These are phyloP conservation scores for Blastocystis sp. DNA, from an alignment of 352 stramenopile species.

Conservation along the genomic window DNA sequence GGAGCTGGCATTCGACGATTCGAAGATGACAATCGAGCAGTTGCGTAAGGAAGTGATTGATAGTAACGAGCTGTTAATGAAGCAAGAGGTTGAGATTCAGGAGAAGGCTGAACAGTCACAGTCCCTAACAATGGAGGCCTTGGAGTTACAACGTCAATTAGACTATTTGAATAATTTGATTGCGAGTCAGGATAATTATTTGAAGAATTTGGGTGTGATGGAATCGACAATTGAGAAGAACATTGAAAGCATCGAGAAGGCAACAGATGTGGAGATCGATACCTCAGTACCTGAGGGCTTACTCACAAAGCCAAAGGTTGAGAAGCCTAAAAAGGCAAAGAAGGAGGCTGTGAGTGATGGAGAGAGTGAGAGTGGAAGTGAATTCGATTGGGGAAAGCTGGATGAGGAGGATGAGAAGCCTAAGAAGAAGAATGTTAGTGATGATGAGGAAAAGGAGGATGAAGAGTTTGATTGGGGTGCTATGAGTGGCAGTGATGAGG, in stretches of 20 bases:
- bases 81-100: slow-evolving; percentile 67
- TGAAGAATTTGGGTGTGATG: slow-evolving; percentile 49
- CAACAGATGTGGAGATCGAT: slow-evolving; percentile 55
- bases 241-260: slow-evolving; percentile 53
- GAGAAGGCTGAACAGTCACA: slow-evolving; percentile 63
- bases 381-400: neutral
- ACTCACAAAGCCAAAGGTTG: neutral
- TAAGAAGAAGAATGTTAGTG: neutral
- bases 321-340: neutral
- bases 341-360: slow-evolving; percentile 1
- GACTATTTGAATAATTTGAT: slow-evolving; percentile 65
- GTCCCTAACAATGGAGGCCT: slow-evolving; percentile 18
- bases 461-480: slow-evolving; percentile 32
- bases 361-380: neutral
- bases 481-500: slow-evolving; percentile 24
- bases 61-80: slow-evolving; percentile 53
- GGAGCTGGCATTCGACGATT: slow-evolving; percentile 9
- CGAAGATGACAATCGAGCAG: slow-evolving; percentile 51
- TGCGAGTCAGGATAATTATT: slow-evolving; percentile 42
- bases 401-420: neutral
- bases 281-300: slow-evolving; percentile 20
- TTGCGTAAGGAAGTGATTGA: slow-evolving; percentile 65
- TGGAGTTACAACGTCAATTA: slow-evolving; percentile 49
- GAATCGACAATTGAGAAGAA: slow-evolving; percentile 58
- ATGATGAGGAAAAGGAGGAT: neutral